Evolutionary conservation across 441 rosid species (phyloP).

Genomic region (Erysimum cheiri): DNA sequence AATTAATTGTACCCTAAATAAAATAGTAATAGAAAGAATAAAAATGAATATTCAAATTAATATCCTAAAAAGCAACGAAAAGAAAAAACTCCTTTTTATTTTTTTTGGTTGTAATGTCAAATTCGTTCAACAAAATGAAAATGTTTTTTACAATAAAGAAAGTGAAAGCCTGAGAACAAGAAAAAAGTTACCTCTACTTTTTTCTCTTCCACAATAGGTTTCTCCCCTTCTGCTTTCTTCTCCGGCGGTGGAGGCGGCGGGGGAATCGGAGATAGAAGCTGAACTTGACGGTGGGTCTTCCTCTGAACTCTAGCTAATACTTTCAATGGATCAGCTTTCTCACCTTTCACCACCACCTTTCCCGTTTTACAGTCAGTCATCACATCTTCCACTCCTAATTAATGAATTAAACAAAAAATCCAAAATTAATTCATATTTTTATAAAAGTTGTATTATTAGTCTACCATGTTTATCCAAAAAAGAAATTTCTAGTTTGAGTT

Average conservation of each 20-base stretch:
- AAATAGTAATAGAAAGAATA: not conserved
- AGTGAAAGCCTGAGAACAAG: not conserved
- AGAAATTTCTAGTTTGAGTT: slow-evolving; percentile 5
- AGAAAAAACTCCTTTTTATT: not conserved
- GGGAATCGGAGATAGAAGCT: slow-evolving; percentile 81
- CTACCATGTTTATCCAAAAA: slow-evolving; percentile 20
- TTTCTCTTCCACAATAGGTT: slow-evolving; percentile 72
- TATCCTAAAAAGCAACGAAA: slow-evolving; percentile 13
- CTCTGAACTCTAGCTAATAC: slow-evolving; percentile 65
- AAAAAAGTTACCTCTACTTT: slow-evolving; percentile 66
- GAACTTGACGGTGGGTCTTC: slow-evolving; percentile 73
- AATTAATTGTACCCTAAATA: not conserved
- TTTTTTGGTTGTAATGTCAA: not conserved
- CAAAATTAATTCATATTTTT: not conserved
- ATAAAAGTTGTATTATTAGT: not conserved
- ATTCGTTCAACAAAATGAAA: not conserved
- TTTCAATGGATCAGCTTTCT: slow-evolving; percentile 78
- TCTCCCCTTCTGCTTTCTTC: slow-evolving; percentile 62
- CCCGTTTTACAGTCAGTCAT: slow-evolving; percentile 67
- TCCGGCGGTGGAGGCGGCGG: slow-evolving; percentile 62
- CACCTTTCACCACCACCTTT: slow-evolving; percentile 80
- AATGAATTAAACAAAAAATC: slow-evolving; percentile 19
- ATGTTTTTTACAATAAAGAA: not conserved
- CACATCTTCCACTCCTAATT: slow-evolving; percentile 73
- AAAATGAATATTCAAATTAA: slow-evolving; percentile 20